phyloP scores from a whole-genome alignment of 1,139 yeast genomes.

The Candida sanyaensis region DNA sequence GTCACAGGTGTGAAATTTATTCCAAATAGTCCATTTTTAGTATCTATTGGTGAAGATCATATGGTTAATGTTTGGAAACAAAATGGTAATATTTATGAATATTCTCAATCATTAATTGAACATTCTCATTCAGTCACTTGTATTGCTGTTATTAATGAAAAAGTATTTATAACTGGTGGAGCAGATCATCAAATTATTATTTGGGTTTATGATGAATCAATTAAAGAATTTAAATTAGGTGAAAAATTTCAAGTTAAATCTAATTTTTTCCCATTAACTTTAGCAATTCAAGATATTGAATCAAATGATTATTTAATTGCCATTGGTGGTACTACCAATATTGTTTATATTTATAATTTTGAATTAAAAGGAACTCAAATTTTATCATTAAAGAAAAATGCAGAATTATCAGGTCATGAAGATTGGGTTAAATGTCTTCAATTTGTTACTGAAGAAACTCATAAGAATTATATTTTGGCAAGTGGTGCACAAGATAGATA shows the following conservation, averaged over 20 bases:
- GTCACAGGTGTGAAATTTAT: slow-evolving; percentile 62
- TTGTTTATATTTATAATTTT: slow-evolving; percentile 58
- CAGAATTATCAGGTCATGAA: slow-evolving; percentile 80
- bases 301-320: slow-evolving; percentile 55
- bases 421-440: slow-evolving; percentile 86
- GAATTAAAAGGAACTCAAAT: slow-evolving; percentile 18
- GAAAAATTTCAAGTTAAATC: slow-evolving; percentile 40
- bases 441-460: slow-evolving; percentile 51
- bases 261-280: slow-evolving; percentile 66
- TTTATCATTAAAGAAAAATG: slow-evolving; percentile 36
- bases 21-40: slow-evolving; percentile 45
- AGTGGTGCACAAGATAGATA: slow-evolving; percentile 90
- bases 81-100: slow-evolving; percentile 18
- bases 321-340: slow-evolving; percentile 76
- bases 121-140: slow-evolving; percentile 55
- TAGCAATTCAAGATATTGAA: slow-evolving; percentile 52
- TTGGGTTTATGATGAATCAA: slow-evolving; percentile 38
- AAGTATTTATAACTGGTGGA: slow-evolving; percentile 59
- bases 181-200: slow-evolving; percentile 61
- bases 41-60: slow-evolving; percentile 70
- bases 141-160: slow-evolving; percentile 34
- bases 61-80: slow-evolving; percentile 60
- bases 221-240: slow-evolving; percentile 23
- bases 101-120: slow-evolving; percentile 36
- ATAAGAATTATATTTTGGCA: slow-evolving; percentile 64